A percentile compares a stretch with the other conserved stretches of the same genome.
Evolutionary conservation across 1,284 basidiomycete species (phyloP).

Genomic region (Puccinia horiana): DNA sequence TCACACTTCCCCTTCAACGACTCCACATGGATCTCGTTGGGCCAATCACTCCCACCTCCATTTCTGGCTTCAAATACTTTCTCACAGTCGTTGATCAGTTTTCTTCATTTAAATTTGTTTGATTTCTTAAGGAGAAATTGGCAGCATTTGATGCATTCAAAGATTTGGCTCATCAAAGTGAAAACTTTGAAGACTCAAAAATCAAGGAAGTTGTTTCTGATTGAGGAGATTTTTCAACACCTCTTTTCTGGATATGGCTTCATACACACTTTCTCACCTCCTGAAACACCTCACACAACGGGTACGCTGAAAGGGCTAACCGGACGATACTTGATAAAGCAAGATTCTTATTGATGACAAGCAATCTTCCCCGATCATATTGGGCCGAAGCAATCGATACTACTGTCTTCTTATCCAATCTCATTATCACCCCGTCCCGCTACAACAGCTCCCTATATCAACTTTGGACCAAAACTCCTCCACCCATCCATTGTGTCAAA

Average conservation of each 20-base stretch:
- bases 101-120: slow-evolving; percentile 9
- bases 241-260: no score
- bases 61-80: slow-evolving; percentile 5
- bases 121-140: background rate
- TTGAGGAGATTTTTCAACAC: slow-evolving; percentile 52
- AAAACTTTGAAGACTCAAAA: slow-evolving; percentile 23
- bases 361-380: background rate
- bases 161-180: background rate
- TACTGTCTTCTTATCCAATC: background rate
- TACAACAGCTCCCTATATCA: background rate
- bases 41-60: background rate
- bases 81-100: background rate
- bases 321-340: slow-evolving; percentile 8
- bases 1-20: background rate
- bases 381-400: slow-evolving; percentile 17
- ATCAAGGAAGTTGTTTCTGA: slow-evolving; percentile 59
- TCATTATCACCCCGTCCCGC: background rate
- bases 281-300: slow-evolving; percentile 24
- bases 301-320: slow-evolving; percentile 19
- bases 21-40: background rate
- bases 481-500: background rate
- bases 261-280: background rate
- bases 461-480: background rate
- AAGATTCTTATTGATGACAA: background rate
- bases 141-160: background rate